Evolutionary conservation across 805 yeast genomes (phyloP).

Genomic region (Saccharomyces jurei): DNA sequence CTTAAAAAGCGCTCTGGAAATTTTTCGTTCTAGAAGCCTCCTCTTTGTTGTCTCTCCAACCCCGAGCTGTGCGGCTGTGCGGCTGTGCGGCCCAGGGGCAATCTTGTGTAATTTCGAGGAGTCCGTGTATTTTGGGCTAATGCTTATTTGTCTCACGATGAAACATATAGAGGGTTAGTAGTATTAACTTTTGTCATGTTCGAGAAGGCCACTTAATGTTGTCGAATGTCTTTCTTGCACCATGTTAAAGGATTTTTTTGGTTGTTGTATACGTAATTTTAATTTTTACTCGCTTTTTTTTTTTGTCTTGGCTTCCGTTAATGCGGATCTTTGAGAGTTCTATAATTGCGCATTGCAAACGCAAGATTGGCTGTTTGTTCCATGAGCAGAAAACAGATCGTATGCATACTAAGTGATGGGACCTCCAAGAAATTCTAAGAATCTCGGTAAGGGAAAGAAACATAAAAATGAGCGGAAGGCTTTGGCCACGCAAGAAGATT

Average conservation of each 20-base stretch:
- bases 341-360: background rate
- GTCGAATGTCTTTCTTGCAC: background rate
- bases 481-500: constrained; percentile 24
- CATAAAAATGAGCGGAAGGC: constrained; percentile 7
- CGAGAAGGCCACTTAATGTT: background rate
- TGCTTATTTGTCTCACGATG: background rate
- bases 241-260: background rate
- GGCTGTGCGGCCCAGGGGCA: background rate
- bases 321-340: background rate
- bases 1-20: background rate
- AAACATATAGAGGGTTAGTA: background rate
- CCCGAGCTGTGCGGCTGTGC: background rate
- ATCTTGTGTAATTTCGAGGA: background rate
- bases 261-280: background rate
- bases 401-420: background rate
- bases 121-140: background rate
- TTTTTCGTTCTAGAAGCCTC: background rate
- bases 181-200: background rate
- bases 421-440: constrained; percentile 23
- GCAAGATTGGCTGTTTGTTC: background rate
- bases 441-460: constrained; percentile 16
- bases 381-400: background rate
- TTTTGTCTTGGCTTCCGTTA: background rate
- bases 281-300: background rate
- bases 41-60: background rate